Conservation (phyloP, 192 early-diverging fungal genomes). For the Backusella tarrabulga region DNA sequence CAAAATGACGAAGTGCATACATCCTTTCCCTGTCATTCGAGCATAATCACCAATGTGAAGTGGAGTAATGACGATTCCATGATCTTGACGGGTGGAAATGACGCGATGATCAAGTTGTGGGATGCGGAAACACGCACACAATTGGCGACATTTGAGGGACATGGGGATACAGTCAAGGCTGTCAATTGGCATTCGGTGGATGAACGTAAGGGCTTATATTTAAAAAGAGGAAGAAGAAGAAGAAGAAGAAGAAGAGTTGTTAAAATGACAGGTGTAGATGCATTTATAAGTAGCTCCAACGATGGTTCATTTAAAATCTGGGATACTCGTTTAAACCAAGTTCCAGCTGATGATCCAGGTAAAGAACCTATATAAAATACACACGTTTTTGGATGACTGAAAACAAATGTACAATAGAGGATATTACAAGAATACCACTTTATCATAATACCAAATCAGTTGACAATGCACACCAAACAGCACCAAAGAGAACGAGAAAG, state of each 20-base stretch:
- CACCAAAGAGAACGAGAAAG: background rate
- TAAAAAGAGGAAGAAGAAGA: no score
- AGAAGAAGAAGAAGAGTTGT: background rate
- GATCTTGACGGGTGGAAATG: conserved; percentile 75
- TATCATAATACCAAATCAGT: conserved; percentile 45
- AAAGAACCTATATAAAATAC: background rate
- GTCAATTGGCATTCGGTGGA: conserved; percentile 59
- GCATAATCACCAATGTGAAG: conserved; percentile 79
- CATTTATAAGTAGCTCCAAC: conserved; percentile 17
- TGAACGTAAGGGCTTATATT: conserved; percentile 48
- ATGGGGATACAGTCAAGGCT: conserved; percentile 69
- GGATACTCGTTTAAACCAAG: conserved; percentile 28
- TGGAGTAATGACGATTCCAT: conserved; percentile 74
- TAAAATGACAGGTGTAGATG: conserved; percentile 6
- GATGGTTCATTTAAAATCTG: conserved; percentile 28
- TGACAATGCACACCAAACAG: conserved; percentile 40
- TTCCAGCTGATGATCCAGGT: conserved; percentile 3
- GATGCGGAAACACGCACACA: conserved; percentile 64
- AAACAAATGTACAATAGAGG: background rate
- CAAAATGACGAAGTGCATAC: conserved; percentile 19
- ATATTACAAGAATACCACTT: background rate
- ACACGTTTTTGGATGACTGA: background rate
- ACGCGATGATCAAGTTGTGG: conserved; percentile 71
- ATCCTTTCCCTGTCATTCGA: conserved; percentile 64
- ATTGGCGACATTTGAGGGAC: conserved; percentile 59